Conservation (phyloP, 1,284 basidiomycete genomes). For the Sanghuangporus sanghuang region DNA sequence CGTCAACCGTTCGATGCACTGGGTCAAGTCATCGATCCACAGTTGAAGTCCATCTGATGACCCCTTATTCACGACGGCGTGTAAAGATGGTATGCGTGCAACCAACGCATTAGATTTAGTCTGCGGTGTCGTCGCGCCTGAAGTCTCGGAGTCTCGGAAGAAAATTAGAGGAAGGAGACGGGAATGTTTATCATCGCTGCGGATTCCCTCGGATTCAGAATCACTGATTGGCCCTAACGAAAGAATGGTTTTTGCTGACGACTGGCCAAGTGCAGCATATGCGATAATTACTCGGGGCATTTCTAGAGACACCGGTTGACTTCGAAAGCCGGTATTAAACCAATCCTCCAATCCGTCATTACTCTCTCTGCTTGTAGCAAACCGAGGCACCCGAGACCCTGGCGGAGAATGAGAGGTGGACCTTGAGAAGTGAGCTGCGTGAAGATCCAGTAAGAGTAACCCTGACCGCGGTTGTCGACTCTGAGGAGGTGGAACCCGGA, state of each 20-base stretch:
- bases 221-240: constrained; percentile 18
- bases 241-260: constrained; percentile 21
- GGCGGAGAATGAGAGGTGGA: neutral
- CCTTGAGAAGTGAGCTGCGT: constrained; percentile 18
- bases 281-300: constrained; percentile 13
- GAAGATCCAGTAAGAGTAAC: constrained; percentile 24
- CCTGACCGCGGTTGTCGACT: constrained; percentile 22
- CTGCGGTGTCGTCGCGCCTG: neutral
- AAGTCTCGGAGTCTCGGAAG: neutral
- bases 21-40: constrained; percentile 79
- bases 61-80: constrained; percentile 57
- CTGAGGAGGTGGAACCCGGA: constrained; percentile 21
- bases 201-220: neutral
- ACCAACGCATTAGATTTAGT: constrained; percentile 19
- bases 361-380: neutral
- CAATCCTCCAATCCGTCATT: constrained; percentile 9
- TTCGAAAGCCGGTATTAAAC: neutral
- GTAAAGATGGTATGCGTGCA: constrained; percentile 61
- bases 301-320: neutral
- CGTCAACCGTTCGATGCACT: constrained; percentile 48
- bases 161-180: constrained; percentile 5
- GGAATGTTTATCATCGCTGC: neutral
- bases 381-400: neutral
- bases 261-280: constrained; percentile 8
- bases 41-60: constrained; percentile 74